Base-by-base conservation (phyloP, 2,329 filamentous ascomycete species). In the Alternaria arbusti region DNA sequence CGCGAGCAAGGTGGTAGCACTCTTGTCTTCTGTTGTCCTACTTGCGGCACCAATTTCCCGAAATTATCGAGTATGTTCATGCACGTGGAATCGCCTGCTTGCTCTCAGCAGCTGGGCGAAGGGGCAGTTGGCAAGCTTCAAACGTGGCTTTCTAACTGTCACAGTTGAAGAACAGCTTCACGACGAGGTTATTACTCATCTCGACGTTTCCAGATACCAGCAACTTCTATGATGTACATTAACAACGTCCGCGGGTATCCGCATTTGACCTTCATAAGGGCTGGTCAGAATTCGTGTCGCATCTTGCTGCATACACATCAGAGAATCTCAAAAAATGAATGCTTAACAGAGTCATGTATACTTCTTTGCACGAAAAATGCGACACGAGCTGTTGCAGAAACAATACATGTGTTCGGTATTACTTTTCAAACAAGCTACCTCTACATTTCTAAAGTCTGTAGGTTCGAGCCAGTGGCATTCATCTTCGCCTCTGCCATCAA, bases 21-120 rank as follows among this genome's bases (percentile, higher is more conserved):
- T 15, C 23, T 43, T 49, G 43, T 56, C 49, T 67, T 58, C 45
- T 22, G 36, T 25, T 64, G 61, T 50, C 64, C 61, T 13, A 49
- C 59, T 17, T 66, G 64, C 57, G 56, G 63, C 20, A 17, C 26
- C 11, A 15, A 20, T 6, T 65, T 69, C 25, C 43, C 57, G 25
- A 67, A 61, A 44, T 56, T 69, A 9, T 67, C 64, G 30, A 49
- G 50, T 28, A 22, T 68, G 26, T 67, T 68, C 49, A 65, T 67
- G 49, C 66, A 68, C 40, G 64, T 66, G 7, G 54, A 59, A 20
- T 64, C 56, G 22, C 52, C 36, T 40, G 60, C 66, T 25, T 68
- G 66, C 30, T 50, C 55, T 46, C 64, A 66, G 30, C 17, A 32
- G 54, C 28, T 68, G 55, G 45, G 22, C n/a, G 51, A 54, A 26